A percentile compares a stretch with the other conserved stretches of the same genome.
Evolutionary conservation across 2,329 filamentous ascomycete species (phyloP).

Genomic region (Fusarium sp.): DNA sequence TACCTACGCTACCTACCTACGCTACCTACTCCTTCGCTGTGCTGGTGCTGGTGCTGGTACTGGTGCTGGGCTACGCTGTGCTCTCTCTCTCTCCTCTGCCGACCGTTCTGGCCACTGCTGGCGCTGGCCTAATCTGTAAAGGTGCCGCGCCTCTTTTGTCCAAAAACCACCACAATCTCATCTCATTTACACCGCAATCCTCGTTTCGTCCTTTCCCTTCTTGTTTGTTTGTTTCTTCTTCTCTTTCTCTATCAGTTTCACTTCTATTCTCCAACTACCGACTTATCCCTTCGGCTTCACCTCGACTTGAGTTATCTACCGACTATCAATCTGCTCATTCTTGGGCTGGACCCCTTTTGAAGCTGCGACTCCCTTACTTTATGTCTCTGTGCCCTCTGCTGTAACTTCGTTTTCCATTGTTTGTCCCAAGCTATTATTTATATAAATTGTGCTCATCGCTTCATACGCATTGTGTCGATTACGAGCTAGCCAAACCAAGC

Average conservation of each 20-base stretch:
- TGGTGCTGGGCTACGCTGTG: not conserved
- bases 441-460: conserved; percentile 12
- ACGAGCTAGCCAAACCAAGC: conserved; percentile 10
- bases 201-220: conserved; percentile 21
- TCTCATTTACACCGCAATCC: conserved; percentile 36
- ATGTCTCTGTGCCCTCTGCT: conserved; percentile 29
- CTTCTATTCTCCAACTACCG: conserved; percentile 11
- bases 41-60: not conserved
- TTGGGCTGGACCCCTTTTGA: conserved; percentile 39
- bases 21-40: not conserved
- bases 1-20: not conserved
- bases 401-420: conserved; percentile 18
- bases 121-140: conserved; percentile 34
- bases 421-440: not conserved
- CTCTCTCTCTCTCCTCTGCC: conserved; percentile 13
- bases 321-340: conserved; percentile 35
- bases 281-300: not conserved
- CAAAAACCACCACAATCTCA: conserved; percentile 22
- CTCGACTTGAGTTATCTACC: not conserved
- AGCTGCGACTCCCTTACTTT: conserved; percentile 22
- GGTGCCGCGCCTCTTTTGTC: conserved; percentile 25
- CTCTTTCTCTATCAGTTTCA: not conserved
- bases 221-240: conserved; percentile 17
- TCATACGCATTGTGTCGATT: conserved; percentile 6
- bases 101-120: conserved; percentile 39